These are phyloP conservation scores for Aspergillus sp. DNA, from an alignment of 2,329 filamentous ascomycete genomes.

Conservation along the genomic window DNA sequence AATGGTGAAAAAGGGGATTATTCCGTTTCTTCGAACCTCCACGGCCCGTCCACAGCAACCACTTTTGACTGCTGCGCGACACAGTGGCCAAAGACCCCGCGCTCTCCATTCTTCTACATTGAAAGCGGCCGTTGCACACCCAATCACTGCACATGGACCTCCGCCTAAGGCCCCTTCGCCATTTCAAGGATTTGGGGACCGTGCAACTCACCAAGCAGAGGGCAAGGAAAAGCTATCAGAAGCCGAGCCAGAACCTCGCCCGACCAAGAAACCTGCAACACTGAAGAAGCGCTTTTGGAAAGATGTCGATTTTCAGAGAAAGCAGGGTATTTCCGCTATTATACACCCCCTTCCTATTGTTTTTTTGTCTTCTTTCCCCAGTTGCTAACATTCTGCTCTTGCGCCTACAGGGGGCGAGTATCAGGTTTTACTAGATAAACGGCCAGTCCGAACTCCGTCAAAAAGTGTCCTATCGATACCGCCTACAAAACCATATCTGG, in stretches of 20 bases:
- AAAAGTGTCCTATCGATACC: conserved; percentile 76
- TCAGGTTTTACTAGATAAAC: conserved; percentile 71
- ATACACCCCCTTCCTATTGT: background rate
- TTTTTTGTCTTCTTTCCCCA: background rate
- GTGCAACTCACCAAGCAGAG: conserved; percentile 48
- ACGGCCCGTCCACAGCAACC: conserved; percentile 21
- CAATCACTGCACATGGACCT: conserved; percentile 59
- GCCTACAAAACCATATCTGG: conserved; percentile 73
- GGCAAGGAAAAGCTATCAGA: conserved; percentile 26
- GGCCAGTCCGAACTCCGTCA: conserved; percentile 73
- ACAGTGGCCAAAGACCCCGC: conserved; percentile 22
- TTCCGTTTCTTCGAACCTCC: conserved; percentile 21
- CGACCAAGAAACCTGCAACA: conserved; percentile 33
- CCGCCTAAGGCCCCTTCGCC: conserved; percentile 59
- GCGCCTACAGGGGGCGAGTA: conserved; percentile 45
- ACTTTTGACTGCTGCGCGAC: conserved; percentile 15
- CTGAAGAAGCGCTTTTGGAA: conserved; percentile 84
- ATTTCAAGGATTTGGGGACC: conserved; percentile 48
- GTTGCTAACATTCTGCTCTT: conserved; percentile 9
- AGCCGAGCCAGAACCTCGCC: conserved; percentile 26
- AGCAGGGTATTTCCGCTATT: conserved; percentile 52
- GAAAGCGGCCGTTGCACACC: conserved; percentile 55
- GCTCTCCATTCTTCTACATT: conserved; percentile 34
- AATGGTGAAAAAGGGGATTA: conserved; percentile 19
- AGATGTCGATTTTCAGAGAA: conserved; percentile 70